Conservation (phyloP, 1,139 yeast species). For the Saccharomyces hybrid region DNA sequence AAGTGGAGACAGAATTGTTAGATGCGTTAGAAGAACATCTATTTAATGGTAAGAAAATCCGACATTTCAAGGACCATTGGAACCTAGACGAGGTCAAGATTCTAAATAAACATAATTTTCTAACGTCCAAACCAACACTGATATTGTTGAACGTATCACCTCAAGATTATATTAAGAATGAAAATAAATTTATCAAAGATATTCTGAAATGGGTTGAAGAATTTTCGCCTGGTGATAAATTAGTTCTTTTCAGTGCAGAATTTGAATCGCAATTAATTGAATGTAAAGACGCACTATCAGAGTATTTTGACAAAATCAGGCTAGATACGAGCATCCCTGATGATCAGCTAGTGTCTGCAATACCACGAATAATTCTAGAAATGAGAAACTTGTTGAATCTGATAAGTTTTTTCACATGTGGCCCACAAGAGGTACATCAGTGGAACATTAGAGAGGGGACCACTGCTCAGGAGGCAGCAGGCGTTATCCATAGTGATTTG, state of each 20-base stretch:
- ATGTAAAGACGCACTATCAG: conserved; percentile 24
- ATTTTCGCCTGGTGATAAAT: conserved; percentile 48
- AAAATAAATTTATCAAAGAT: conserved; percentile 40
- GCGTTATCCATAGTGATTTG: conserved; percentile 83
- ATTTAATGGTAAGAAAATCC: conserved; percentile 53
- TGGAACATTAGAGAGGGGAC: conserved; percentile 83
- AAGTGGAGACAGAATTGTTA: conserved; percentile 42
- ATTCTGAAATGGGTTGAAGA: conserved; percentile 49
- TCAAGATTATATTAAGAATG: conserved; percentile 40
- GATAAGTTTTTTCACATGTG: conserved; percentile 87
- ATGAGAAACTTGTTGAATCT: conserved; percentile 66
- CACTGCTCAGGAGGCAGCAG: conserved; percentile 88
- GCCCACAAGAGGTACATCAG: conserved; percentile 82
- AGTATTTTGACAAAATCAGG: conserved; percentile 7
- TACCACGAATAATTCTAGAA: conserved; percentile 43
- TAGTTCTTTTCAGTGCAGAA: conserved; percentile 54
- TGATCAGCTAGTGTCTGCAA: conserved; percentile 25
- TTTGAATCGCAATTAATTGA: conserved; percentile 42
- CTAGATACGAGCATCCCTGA: background rate
- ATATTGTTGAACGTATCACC: conserved; percentile 53
- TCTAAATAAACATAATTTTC: conserved; percentile 50
- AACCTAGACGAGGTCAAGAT: conserved; percentile 48
- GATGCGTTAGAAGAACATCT: conserved; percentile 43
- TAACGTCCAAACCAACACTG: conserved; percentile 67
- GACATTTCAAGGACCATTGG: conserved; percentile 42